These are phyloP conservation scores for Peronospora belbahrii DNA, from an alignment of 352 stramenopile species.

Conservation along the genomic window DNA sequence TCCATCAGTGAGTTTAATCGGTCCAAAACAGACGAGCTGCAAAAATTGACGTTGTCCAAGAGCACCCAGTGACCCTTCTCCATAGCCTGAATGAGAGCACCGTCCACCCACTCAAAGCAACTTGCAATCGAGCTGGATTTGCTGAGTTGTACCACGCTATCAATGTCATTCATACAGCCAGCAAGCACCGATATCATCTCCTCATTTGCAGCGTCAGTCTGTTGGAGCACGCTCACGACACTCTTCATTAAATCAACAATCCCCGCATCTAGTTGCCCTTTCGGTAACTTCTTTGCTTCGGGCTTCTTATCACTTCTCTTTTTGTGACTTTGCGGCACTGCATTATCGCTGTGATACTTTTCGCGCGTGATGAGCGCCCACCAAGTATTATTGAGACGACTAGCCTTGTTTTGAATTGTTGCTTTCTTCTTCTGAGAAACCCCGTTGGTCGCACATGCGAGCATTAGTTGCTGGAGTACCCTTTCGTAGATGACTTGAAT, in stretches of 20 bases:
- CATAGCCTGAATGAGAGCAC: slow-evolving; percentile 96
- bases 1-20: slow-evolving; percentile 99
- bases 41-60: slow-evolving; percentile 99
- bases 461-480: slow-evolving; percentile 30
- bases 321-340: not conserved
- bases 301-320: slow-evolving; percentile 10
- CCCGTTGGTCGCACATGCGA: slow-evolving; percentile 17
- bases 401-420: slow-evolving; percentile 28
- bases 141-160: slow-evolving; percentile 44
- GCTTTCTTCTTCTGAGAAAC: slow-evolving; percentile 23
- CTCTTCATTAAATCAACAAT: slow-evolving; percentile 49
- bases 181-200: slow-evolving; percentile 8
- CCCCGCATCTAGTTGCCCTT: slow-evolving; percentile 56
- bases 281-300: slow-evolving; percentile 43
- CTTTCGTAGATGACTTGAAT: slow-evolving; percentile 40
- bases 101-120: slow-evolving; percentile 98
- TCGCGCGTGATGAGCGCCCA: slow-evolving; percentile 41
- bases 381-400: slow-evolving; percentile 38
- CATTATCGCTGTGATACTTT: slow-evolving; percentile 30
- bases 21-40: slow-evolving; percentile 98
- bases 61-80: slow-evolving; percentile 98
- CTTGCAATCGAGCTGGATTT: slow-evolving; percentile 56
- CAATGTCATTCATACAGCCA: slow-evolving; percentile 23
- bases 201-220: slow-evolving; percentile 4
- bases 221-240: slow-evolving; percentile 32